These are phyloP conservation scores for Rhinocladiella mackenziei DNA, from an alignment of 2,329 filamentous ascomycete species.

Conservation along the genomic window DNA sequence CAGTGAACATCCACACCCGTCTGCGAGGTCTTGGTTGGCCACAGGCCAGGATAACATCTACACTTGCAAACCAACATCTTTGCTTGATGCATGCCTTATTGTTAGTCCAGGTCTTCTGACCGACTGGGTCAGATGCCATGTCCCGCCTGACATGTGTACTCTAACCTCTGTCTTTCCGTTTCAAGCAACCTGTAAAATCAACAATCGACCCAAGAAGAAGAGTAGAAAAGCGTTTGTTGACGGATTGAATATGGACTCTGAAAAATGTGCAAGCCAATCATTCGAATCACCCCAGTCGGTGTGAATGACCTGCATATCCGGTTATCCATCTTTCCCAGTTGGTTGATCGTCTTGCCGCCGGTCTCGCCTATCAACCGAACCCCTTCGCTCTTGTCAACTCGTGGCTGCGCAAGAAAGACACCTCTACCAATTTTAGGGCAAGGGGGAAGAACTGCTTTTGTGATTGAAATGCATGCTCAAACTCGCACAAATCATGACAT, in stretches of 20 bases:
- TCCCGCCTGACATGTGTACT: constrained; percentile 3
- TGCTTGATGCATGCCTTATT: too few relatives aligned
- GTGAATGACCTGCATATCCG: constrained; percentile 25
- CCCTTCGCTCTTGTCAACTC: constrained; percentile 9
- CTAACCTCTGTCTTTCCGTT: constrained; percentile 8
- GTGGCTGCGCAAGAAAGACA: too few relatives aligned
- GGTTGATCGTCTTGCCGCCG: constrained; percentile 21
- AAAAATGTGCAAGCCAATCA: constrained; percentile 17
- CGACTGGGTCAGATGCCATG: constrained; percentile 5
- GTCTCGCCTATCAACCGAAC: constrained; percentile 23
- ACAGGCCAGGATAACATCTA: constrained; percentile 3
- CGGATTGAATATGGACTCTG: constrained; percentile 1
- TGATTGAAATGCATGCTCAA: background rate
- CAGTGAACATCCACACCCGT: background rate
- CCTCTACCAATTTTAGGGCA: too few relatives aligned
- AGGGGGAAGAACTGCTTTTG: too few relatives aligned
- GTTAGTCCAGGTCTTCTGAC: constrained; percentile 3
- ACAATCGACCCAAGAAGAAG: constrained; percentile 1
- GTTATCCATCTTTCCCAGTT: constrained; percentile 9
- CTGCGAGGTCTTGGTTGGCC: background rate
- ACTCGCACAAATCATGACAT: background rate
- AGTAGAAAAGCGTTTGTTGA: constrained; percentile 1
- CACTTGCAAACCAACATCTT: too few relatives aligned
- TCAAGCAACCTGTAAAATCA: constrained; percentile 6
- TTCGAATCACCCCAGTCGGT: constrained; percentile 8